Evolutionary conservation across 805 yeast genomes (phyloP), one percentile per base, ranked within the genome.

Genomic region (Candida vartiovaarae): DNA sequence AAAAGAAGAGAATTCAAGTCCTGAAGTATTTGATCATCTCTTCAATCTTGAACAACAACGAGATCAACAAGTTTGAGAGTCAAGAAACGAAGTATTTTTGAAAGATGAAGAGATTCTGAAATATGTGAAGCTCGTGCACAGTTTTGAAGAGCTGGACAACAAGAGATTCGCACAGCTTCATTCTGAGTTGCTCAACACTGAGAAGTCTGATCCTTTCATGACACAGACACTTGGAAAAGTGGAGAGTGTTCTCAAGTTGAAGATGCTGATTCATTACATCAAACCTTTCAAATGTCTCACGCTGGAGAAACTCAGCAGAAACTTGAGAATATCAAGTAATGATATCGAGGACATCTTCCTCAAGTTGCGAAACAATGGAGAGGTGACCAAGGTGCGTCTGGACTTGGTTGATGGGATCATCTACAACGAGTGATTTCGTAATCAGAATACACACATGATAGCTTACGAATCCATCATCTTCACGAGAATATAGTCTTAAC

Each of bases 1-100:
- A 72, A 36, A 71, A 64, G 38, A 72, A 73, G 40, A 75, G 88
- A 51, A 66, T 77, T 10, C 66, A 67, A 33, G 75, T 82, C 4
- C 66, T 87, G 49, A 76, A 76, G 49, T 80, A 78, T 60, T 70
- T 81, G 44, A 77, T 82, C 3, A 55, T 86, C 26, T 75, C 83
- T 5, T 63, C 84, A 40, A 64, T 86, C 36, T 56, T 73, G 9
- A 63, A 64, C 41, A 70, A 78, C n/a, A 81, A 80, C 43, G 78
- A 55, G 34, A 53, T 58, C 38, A 57, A 58, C 43, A 58, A 58
- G 42, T 57, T 58, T 42, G 62, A 58, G 31, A 56, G 61, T 46
- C 62, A 57, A 38, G 62, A 58, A 36, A 53, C 58, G 1, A 55
- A 56, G 43, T 57, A 44, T 37, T 58, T 58, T 39, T 58, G 29